Evolutionary conservation across 2,329 filamentous ascomycete species (phyloP).

Genomic region (Diaporthe sp.): DNA sequence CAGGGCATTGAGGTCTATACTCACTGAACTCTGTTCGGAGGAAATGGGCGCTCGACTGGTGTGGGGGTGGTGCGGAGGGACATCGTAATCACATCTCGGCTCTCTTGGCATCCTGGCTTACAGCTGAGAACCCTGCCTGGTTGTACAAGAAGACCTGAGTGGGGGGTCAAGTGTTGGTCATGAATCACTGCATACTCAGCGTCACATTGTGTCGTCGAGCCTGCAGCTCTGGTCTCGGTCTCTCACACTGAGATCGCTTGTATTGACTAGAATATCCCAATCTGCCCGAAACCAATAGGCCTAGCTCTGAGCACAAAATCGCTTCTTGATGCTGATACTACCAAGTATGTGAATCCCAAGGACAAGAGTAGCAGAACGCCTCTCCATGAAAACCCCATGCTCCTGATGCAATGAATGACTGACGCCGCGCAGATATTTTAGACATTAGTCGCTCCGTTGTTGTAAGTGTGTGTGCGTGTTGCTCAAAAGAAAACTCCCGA

Average conservation of each 20-base stretch:
- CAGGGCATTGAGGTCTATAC: neutral
- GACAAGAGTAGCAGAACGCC: neutral
- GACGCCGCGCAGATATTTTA: slow-evolving; percentile 29
- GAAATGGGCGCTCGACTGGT: neutral
- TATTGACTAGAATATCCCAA: neutral
- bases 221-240: neutral
- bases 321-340: slow-evolving; percentile 15
- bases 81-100: neutral
- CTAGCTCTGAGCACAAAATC: neutral
- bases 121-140: neutral
- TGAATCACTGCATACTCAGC: slow-evolving; percentile 1
- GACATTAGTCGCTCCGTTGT: slow-evolving; percentile 21
- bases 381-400: neutral
- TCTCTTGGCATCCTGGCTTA: neutral
- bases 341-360: neutral
- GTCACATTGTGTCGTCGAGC: slow-evolving; percentile 3
- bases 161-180: neutral
- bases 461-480: slow-evolving; percentile 5
- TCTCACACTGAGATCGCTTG: neutral
- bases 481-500: neutral
- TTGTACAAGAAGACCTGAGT: neutral
- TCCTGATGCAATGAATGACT: slow-evolving; percentile 25
- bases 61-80: neutral
- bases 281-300: neutral
- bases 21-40: neutral